Base-by-base conservation (phyloP, 371 early-diverging fungal genomes). In the Capillidium heterosporum region DNA sequence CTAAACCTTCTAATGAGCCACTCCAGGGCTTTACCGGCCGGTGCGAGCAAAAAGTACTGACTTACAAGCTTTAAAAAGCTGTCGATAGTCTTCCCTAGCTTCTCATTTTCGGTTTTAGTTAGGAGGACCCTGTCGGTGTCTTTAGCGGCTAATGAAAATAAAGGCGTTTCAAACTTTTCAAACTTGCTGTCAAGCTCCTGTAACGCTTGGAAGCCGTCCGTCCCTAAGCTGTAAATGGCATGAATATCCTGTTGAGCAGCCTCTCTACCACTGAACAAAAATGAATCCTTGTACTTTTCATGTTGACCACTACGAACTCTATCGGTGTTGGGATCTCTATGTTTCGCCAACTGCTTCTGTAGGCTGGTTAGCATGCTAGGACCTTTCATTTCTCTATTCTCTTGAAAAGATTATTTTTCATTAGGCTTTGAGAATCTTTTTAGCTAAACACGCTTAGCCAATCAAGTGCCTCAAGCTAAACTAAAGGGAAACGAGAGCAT, bases 1-100 rank as follows among this genome's bases (percentile, higher is more conserved):
- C 85, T 74, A 74, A 92, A 94, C 32, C 93, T 78, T 49, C 93
- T 79, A 23, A 95, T 70, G 49, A 96, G 75, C 87, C 93, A 96
- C 69, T 96, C 97, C 21, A 94, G 62, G 0, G 81, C 85, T 65
- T 91, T 90, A 53, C 85, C 84, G 1, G 92, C 78, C 4, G 86
- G 78, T 55, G 80, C 78, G 31, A 84, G 68, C 50, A 91, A 63
- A 61, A 92, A 86, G 66, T 88, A 81, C 17, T 87, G 91, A 11
- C 88, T 85, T 23, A 95, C 60, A 23, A 76, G 75, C 19, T 71
- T 71, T 41, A 95, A 62, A 55, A 94, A 89, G 32, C 70, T 57
- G 3, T 69, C 63, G 60, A 96, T 81, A 61, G 77, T 81, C 41
- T 71, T 63, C 66, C 94, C 84, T 31, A 96, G 71, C 56, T 77